Conservation (phyloP, 1,284 basidiomycete genomes). For the Fomitopsis pinicola region DNA sequence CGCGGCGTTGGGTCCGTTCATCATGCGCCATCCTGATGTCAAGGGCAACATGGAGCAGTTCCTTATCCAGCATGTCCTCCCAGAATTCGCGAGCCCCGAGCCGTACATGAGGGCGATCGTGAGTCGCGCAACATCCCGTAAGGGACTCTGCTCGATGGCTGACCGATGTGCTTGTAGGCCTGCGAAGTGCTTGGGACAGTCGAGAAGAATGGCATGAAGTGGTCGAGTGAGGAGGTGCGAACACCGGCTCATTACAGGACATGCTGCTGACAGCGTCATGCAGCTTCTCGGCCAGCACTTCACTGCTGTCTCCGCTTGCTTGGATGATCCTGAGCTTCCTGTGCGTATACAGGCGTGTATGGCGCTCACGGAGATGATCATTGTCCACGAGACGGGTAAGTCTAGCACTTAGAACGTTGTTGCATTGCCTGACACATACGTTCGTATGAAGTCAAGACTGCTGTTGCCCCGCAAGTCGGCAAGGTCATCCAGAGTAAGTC, state of each 20-base stretch:
- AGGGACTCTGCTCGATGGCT: conserved; percentile 4
- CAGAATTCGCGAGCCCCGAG: conserved; percentile 60
- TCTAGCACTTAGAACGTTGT: background rate
- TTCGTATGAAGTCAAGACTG: conserved; percentile 51
- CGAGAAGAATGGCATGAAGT: conserved; percentile 62
- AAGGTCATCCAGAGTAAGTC: conserved; percentile 82
- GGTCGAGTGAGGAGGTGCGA: conserved; percentile 62
- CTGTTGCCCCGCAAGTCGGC: conserved; percentile 76
- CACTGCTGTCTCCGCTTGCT: conserved; percentile 51
- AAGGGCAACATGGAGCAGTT: conserved; percentile 75
- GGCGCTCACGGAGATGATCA: conserved; percentile 76
- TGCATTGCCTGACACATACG: background rate
- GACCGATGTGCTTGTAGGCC: conserved; percentile 43
- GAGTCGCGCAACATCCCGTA: conserved; percentile 26
- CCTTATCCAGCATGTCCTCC: conserved; percentile 66
- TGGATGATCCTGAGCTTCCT: conserved; percentile 78
- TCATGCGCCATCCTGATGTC: conserved; percentile 78
- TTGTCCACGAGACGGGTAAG: conserved; percentile 59
- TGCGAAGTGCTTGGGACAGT: conserved; percentile 76
- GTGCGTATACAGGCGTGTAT: conserved; percentile 84
- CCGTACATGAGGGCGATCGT: conserved; percentile 76
- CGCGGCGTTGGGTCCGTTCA: conserved; percentile 67
- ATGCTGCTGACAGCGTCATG: background rate
- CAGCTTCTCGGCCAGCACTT: conserved; percentile 65
- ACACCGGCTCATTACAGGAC: background rate